Evolutionary conservation across 495 filamentous ascomycete species (phyloP).

Genomic region (Penicillium tannophilum): DNA sequence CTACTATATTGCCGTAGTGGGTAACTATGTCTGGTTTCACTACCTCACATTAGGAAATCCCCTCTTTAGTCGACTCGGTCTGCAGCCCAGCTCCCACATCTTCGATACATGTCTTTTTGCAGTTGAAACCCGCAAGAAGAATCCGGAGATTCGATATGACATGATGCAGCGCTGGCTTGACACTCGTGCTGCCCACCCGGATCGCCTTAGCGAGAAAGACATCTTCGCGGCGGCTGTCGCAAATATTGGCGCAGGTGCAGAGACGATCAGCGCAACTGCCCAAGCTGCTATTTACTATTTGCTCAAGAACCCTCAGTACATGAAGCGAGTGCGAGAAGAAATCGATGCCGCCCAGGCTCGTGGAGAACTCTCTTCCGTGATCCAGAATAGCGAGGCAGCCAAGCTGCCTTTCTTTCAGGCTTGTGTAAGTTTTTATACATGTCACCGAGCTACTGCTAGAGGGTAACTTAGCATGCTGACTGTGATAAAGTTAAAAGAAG

Average conservation of each 20-base stretch:
- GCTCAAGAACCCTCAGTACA: constrained; percentile 32
- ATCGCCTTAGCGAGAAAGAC: constrained; percentile 43
- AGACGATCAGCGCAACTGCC: constrained; percentile 42
- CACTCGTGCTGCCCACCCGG: constrained; percentile 35
- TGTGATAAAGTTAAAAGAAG: constrained; percentile 47
- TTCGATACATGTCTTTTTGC: constrained; percentile 44
- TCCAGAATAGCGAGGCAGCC: constrained; percentile 28
- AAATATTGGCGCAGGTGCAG: constrained; percentile 47
- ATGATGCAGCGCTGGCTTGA: constrained; percentile 50
- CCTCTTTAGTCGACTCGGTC: constrained; percentile 37
- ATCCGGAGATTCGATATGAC: constrained; percentile 39
- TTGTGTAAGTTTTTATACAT: constrained; percentile 25
- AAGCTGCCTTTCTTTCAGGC: constrained; percentile 41
- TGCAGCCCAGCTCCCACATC: constrained; percentile 44
- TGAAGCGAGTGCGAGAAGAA: constrained; percentile 35
- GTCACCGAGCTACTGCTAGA: neutral
- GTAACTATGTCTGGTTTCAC: constrained; percentile 43
- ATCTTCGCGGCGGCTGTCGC: constrained; percentile 39
- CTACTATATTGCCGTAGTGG: constrained; percentile 38
- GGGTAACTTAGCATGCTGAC: neutral
- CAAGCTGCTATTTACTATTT: constrained; percentile 43
- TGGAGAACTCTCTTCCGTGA: constrained; percentile 27
- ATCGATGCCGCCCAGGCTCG: constrained; percentile 33
- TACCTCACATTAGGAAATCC: constrained; percentile 44
- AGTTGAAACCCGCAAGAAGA: constrained; percentile 39